Evolutionary conservation across 306 rosid species (phyloP).

Genomic region (Calophaca sinica): DNA sequence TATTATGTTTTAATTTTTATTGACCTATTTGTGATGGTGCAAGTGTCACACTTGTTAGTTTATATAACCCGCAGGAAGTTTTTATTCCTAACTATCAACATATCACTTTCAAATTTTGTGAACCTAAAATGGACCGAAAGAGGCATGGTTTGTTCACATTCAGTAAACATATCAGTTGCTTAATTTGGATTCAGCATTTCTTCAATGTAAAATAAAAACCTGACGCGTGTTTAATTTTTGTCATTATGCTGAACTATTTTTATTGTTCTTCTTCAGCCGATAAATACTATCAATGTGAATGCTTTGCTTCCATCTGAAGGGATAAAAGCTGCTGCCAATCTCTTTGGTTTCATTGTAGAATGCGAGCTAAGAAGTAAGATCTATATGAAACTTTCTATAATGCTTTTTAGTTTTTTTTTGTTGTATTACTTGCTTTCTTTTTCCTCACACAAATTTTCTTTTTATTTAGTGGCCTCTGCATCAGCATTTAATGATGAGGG

Average conservation of each 20-base stretch:
- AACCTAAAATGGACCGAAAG: slow-evolving; percentile 35
- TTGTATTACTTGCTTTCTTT: slow-evolving; percentile 41
- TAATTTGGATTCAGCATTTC: slow-evolving; percentile 33
- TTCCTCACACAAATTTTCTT: slow-evolving; percentile 32
- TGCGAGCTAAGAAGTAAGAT: slow-evolving; percentile 81
- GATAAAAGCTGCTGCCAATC: slow-evolving; percentile 74
- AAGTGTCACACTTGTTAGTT: slow-evolving; percentile 10
- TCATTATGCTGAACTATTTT: slow-evolving; percentile 34
- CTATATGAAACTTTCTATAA: slow-evolving; percentile 34
- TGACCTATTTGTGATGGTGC: slow-evolving; percentile 18
- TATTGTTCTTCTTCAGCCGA: slow-evolving; percentile 66
- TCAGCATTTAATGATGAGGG: slow-evolving; percentile 77
- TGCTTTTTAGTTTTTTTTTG: slow-evolving; percentile 25
- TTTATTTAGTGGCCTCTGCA: slow-evolving; percentile 76
- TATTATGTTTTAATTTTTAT: slow-evolving; percentile 3
- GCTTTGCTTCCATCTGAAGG: slow-evolving; percentile 82
- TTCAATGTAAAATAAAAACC: slow-evolving; percentile 32
- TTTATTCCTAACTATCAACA: slow-evolving; percentile 6
- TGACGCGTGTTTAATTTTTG: slow-evolving; percentile 37
- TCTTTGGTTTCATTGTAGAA: slow-evolving; percentile 82
- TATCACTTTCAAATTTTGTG: slow-evolving; percentile 28
- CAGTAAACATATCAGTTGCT: slow-evolving; percentile 19
- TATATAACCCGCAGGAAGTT: slow-evolving; percentile 21
- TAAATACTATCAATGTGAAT: slow-evolving; percentile 61
- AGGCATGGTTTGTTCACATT: slow-evolving; percentile 18